Evolutionary conservation across 2,329 filamentous ascomycete species (phyloP).

Genomic region (Penicillium polonicum): DNA sequence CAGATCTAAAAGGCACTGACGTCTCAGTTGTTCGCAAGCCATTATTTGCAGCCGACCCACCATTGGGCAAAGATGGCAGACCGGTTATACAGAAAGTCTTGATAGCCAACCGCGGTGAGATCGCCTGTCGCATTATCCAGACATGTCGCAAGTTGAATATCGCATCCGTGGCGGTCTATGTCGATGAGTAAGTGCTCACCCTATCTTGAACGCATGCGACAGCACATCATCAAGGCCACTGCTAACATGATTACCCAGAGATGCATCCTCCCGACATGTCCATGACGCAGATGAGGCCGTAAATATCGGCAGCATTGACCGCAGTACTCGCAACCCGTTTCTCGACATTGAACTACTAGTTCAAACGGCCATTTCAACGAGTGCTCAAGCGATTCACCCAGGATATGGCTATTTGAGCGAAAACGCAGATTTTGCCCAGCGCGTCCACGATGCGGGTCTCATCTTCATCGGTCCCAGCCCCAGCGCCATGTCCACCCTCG

Average conservation of each 20-base stretch:
- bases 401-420: constrained; percentile 41
- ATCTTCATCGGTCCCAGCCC: constrained; percentile 36
- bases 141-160: constrained; percentile 28
- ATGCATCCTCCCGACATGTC: constrained; percentile 31
- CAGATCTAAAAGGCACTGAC: background rate
- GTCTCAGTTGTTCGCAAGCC: constrained; percentile 14
- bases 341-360: constrained; percentile 11
- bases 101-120: constrained; percentile 32
- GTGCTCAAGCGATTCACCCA: constrained; percentile 33
- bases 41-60: constrained; percentile 21
- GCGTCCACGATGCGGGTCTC: constrained; percentile 29
- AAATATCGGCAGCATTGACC: constrained; percentile 25
- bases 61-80: constrained; percentile 13
- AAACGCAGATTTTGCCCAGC: constrained; percentile 34
- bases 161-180: constrained; percentile 21
- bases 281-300: constrained; percentile 35
- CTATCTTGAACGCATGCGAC: background rate
- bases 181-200: constrained; percentile 14
- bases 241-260: constrained; percentile 15
- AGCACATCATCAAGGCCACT: background rate
- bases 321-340: constrained; percentile 16
- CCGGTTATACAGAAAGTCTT: constrained; percentile 25
- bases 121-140: constrained; percentile 29
- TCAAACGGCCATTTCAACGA: constrained; percentile 15
- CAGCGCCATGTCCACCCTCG: constrained; percentile 33